Conservation (phyloP, 371 early-diverging fungal genomes). For the Cokeromyces recurvatus region DNA sequence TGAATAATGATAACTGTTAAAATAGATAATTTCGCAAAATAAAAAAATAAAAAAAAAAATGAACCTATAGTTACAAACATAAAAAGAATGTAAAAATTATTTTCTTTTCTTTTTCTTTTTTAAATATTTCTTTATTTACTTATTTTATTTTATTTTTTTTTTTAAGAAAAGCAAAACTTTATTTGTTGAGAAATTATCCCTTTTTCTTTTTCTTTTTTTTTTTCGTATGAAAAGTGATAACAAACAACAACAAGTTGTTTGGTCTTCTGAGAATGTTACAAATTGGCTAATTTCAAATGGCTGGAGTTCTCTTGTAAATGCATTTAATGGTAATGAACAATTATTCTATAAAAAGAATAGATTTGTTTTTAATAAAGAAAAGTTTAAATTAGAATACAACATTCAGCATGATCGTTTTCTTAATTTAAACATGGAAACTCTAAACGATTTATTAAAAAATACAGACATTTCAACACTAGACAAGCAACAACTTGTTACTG, state of each 20-base stretch:
- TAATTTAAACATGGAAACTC: conserved; percentile 9
- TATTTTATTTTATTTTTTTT: no score
- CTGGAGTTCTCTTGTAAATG: conserved; percentile 5
- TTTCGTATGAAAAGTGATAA: conserved; percentile 6
- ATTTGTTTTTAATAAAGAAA: neutral
- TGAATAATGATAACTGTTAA: no score
- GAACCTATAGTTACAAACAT: no score
- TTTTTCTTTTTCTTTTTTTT: conserved; percentile 1
- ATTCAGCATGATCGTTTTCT: conserved; percentile 16
- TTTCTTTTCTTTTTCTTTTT: conserved; percentile 1
- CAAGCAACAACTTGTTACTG: conserved; percentile 9
- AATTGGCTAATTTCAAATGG: conserved; percentile 14
- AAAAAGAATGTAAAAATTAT: no score
- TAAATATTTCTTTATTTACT: neutral
- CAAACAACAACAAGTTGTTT: conserved; percentile 6
- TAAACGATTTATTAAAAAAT: conserved; percentile 8
- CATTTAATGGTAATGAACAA: conserved; percentile 7
- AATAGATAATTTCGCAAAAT: no score
- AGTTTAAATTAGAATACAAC: conserved; percentile 7
- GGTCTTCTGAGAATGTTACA: conserved; percentile 12
- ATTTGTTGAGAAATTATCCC: no score
- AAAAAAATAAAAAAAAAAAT: no score
- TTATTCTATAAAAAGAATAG: neutral
- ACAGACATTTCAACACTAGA: conserved; percentile 1
- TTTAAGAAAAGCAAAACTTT: no score